phyloP scores from a whole-genome alignment of 345 rosid genomes.

The Adansonia digitata region DNA sequence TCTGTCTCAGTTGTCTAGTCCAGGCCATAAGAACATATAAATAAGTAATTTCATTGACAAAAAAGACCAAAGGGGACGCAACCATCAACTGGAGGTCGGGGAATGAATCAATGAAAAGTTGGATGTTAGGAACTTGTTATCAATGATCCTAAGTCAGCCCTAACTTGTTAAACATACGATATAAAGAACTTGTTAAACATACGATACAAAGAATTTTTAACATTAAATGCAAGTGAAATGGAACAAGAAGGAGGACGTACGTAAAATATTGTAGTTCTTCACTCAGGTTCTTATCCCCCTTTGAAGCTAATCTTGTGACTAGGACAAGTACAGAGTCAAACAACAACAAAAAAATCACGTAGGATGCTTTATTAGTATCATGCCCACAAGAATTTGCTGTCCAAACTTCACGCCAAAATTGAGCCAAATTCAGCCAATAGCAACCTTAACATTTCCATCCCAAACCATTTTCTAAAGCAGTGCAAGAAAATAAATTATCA shows the following conservation, averaged over 20 bases:
- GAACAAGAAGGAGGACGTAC: neutral
- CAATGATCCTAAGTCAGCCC: too few relatives aligned
- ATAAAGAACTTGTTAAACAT: too few relatives aligned
- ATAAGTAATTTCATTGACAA: too few relatives aligned
- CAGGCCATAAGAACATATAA: neutral
- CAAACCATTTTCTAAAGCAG: neutral
- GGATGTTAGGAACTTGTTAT: too few relatives aligned
- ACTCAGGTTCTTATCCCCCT: neutral
- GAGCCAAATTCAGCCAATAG: neutral
- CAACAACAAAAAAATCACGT: neutral
- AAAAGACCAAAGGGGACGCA: too few relatives aligned
- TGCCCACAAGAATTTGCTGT: neutral
- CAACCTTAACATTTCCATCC: neutral
- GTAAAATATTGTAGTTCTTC: neutral
- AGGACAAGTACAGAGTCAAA: neutral
- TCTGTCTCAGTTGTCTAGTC: neutral
- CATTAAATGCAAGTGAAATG: too few relatives aligned
- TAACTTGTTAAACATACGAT: too few relatives aligned
- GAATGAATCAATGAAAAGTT: too few relatives aligned
- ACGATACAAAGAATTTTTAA: too few relatives aligned
- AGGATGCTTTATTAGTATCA: neutral
- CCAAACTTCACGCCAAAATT: neutral
- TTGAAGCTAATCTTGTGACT: neutral
- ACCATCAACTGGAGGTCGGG: too few relatives aligned
- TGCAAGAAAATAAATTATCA: neutral